A percentile compares a stretch with the other conserved stretches of the same genome.
Conservation (phyloP, 805 yeast genomes). For the Yarrowia sp. region DNA sequence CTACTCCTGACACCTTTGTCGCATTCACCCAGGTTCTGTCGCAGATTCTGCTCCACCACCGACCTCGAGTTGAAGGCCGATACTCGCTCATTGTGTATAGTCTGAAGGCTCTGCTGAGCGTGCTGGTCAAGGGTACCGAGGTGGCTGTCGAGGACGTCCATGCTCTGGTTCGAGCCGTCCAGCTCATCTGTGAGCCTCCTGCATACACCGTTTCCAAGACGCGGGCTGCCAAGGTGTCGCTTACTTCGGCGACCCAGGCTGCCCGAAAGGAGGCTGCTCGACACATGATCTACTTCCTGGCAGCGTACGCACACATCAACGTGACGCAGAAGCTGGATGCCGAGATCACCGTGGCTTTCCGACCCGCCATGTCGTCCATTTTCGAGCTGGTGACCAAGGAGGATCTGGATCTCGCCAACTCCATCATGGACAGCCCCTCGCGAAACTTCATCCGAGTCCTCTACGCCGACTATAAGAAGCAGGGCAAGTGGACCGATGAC, state of each 20-base stretch:
- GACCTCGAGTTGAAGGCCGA: constrained; percentile 67
- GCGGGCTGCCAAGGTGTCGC: constrained; percentile 44
- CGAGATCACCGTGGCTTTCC: constrained; percentile 49
- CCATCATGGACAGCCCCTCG: constrained; percentile 66
- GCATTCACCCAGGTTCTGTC: constrained; percentile 53
- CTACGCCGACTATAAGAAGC: constrained; percentile 68
- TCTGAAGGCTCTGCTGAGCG: constrained; percentile 49
- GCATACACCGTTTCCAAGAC: constrained; percentile 36
- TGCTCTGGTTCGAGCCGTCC: constrained; percentile 56
- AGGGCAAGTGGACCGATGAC: constrained; percentile 69
- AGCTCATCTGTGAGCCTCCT: constrained; percentile 73
- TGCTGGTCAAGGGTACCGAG: constrained; percentile 18
- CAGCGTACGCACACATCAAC: constrained; percentile 56
- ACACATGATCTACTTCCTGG: constrained; percentile 57
- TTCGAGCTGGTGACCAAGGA: constrained; percentile 67
- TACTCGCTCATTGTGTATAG: constrained; percentile 61
- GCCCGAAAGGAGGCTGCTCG: constrained; percentile 59
- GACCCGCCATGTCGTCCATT: constrained; percentile 57
- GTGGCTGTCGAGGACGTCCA: constrained; percentile 44
- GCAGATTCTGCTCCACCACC: constrained; percentile 60
- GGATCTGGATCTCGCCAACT: constrained; percentile 62
- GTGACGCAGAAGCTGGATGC: constrained; percentile 51
- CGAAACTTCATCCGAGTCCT: constrained; percentile 63
- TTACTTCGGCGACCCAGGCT: constrained; percentile 53
- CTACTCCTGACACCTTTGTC: constrained; percentile 39